Conservation (phyloP, 441 rosid genomes). For the Breynia disticha region DNA sequence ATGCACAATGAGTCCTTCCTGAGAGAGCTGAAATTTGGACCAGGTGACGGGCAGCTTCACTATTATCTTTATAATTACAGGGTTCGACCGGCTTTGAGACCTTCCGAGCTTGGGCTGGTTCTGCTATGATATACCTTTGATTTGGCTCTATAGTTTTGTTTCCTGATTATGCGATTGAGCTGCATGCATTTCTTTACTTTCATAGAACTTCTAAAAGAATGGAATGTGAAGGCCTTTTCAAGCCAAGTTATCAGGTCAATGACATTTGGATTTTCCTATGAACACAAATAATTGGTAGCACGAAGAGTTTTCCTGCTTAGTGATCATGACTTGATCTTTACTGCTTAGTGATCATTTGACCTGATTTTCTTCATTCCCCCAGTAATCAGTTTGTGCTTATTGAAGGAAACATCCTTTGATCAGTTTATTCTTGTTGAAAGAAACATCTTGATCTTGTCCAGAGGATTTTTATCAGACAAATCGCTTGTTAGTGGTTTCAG, state of each 20-base stretch:
- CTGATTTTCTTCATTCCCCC: neutral
- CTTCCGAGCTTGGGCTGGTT: constrained; percentile 84
- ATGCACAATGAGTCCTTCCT: constrained; percentile 81
- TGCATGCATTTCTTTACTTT: constrained; percentile 3
- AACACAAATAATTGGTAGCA: constrained; percentile 19
- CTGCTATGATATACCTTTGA: constrained; percentile 39
- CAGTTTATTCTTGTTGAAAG: no score
- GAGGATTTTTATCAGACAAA: no score
- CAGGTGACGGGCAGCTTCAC: constrained; percentile 92
- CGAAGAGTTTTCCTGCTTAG: constrained; percentile 11
- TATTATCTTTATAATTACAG: constrained; percentile 85
- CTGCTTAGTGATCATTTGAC: neutral
- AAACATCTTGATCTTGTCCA: no score
- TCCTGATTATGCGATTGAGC: neutral
- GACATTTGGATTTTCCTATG: constrained; percentile 13
- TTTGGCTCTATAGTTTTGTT: constrained; percentile 7
- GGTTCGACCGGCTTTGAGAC: constrained; percentile 36
- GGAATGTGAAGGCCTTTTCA: constrained; percentile 1
- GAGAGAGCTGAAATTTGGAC: constrained; percentile 91
- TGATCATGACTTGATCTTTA: no score
- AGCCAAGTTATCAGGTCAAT: constrained; percentile 11
- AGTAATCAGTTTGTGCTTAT: no score
- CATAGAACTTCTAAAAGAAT: constrained; percentile 9
- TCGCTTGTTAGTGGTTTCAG: no score
- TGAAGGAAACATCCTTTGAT: no score